phyloP scores from a whole-genome alignment of 805 yeast genomes.

The Diddensiella santjacobensis region DNA sequence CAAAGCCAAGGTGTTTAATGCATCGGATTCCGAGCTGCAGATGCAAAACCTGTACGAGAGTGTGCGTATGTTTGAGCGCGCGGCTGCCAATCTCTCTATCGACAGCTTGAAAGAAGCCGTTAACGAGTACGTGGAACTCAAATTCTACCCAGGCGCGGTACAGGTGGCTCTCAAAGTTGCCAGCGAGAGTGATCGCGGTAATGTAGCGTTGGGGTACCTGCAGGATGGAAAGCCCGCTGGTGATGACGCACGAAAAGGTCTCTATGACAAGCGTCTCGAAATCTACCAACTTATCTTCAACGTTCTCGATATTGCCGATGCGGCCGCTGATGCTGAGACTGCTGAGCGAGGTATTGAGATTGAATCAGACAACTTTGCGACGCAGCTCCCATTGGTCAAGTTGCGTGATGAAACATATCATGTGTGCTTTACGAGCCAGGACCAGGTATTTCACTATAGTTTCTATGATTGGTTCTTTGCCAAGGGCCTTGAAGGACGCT shows the following conservation, averaged over 20 bases:
- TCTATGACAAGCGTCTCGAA: conserved; percentile 50
- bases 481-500: conserved; percentile 70
- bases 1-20: conserved; percentile 68
- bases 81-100: conserved; percentile 69
- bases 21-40: conserved; percentile 64
- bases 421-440: conserved; percentile 67
- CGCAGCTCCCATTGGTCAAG: conserved; percentile 38
- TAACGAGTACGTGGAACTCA: conserved; percentile 69
- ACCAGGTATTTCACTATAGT: conserved; percentile 85
- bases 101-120: conserved; percentile 82
- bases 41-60: conserved; percentile 68
- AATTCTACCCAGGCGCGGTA: conserved; percentile 80
- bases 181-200: conserved; percentile 58
- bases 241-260: conserved; percentile 46
- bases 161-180: conserved; percentile 78
- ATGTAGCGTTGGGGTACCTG: conserved; percentile 53
- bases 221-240: conserved; percentile 47
- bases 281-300: conserved; percentile 74
- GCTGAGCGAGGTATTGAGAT: not conserved
- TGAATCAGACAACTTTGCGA: not conserved
- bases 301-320: conserved; percentile 68
- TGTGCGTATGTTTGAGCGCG: conserved; percentile 69
- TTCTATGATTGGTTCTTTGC: conserved; percentile 88
- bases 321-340: conserved; percentile 31
- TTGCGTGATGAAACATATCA: conserved; percentile 70